phyloP scores from a whole-genome alignment of 768 basidiomycete genomes.

The Piloderma croceum region DNA sequence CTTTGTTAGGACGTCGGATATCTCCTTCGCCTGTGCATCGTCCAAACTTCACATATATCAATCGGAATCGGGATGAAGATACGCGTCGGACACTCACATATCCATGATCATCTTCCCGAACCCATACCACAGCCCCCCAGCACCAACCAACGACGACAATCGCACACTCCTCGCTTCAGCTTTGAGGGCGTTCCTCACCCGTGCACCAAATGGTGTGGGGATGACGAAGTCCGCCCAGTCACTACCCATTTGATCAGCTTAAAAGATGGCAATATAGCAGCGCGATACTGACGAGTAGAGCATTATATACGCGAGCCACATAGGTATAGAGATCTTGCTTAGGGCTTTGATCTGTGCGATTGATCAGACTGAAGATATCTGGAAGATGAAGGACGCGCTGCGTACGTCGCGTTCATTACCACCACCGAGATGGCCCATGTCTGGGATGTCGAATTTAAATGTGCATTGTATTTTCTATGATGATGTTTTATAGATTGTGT shows the following conservation, averaged over 20 bases:
- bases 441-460: constrained; percentile 79
- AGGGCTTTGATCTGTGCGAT: constrained; percentile 61
- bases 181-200: constrained; percentile 81
- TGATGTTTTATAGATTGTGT: background rate
- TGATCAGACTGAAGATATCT: too few relatives aligned
- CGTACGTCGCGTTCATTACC: constrained; percentile 79
- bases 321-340: constrained; percentile 77
- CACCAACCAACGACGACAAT: constrained; percentile 77
- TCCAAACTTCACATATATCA: constrained; percentile 49
- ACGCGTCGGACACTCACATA: constrained; percentile 45
- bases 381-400: constrained; percentile 13
- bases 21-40: constrained; percentile 64
- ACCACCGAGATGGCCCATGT: constrained; percentile 86
- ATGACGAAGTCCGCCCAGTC: constrained; percentile 89
- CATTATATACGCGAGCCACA: constrained; percentile 88
- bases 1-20: constrained; percentile 68
- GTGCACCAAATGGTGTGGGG: constrained; percentile 67
- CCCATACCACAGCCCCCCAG: constrained; percentile 87
- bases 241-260: constrained; percentile 31
- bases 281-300: constrained; percentile 58
- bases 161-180: constrained; percentile 85
- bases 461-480: constrained; percentile 87
- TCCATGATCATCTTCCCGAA: constrained; percentile 84
- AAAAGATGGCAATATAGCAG: constrained; percentile 1
- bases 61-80: constrained; percentile 1